phyloP scores from a whole-genome alignment of 345 rosid species.

The Mercurialis annua region DNA sequence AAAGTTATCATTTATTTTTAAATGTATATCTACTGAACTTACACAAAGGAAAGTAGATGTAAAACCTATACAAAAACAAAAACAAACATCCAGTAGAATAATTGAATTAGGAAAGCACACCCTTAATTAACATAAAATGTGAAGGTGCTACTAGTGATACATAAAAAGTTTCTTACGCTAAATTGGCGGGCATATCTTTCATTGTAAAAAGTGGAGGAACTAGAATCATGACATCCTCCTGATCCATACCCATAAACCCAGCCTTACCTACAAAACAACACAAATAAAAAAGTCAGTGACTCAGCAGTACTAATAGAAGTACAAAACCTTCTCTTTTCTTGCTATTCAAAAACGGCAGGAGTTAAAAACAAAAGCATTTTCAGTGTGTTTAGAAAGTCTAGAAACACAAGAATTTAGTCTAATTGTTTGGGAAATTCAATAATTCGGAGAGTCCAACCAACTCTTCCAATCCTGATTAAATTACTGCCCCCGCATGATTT shows the following conservation, averaged over 20 bases:
- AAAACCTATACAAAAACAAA: neutral
- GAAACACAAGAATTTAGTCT: no score
- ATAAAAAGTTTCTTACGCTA: conserved; percentile 53
- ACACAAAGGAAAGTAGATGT: neutral
- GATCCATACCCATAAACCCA: conserved; percentile 62
- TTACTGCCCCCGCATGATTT: no score
- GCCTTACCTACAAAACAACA: conserved; percentile 38
- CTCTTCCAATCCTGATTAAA: no score
- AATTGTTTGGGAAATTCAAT: no score
- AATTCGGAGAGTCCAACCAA: no score
- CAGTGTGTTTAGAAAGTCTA: neutral
- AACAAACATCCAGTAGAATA: neutral
- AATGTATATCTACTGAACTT: neutral
- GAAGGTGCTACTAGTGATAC: conserved; percentile 1
- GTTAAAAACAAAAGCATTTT: neutral
- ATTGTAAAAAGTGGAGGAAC: conserved; percentile 77
- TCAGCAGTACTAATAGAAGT: no score
- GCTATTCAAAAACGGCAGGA: neutral
- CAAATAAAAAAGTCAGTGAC: neutral
- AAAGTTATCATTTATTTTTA: neutral
- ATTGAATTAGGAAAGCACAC: neutral
- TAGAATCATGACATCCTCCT: conserved; percentile 78
- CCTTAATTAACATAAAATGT: neutral
- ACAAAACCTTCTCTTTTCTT: neutral
- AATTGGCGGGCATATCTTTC: conserved; percentile 70